phyloP scores from a whole-genome alignment of 2,329 filamentous ascomycete genomes.

The Clarireedia paspali region DNA sequence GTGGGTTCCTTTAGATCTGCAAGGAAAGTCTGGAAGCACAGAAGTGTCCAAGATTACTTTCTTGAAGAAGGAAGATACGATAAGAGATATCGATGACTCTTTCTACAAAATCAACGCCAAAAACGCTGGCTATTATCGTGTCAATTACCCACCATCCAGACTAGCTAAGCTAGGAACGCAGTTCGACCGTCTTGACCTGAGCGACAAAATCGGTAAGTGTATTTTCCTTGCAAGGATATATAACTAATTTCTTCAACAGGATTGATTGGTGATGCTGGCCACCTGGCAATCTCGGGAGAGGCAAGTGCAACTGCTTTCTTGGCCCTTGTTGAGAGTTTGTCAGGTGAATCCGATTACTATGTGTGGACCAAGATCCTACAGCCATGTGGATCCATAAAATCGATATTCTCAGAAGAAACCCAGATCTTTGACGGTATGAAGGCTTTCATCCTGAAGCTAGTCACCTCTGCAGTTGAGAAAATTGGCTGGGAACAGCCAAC shows the following conservation, averaged over 20 bases:
- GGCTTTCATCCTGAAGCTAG: conserved; percentile 70
- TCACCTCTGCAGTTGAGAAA: conserved; percentile 65
- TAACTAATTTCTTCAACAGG: conserved; percentile 13
- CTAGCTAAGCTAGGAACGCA: conserved; percentile 73
- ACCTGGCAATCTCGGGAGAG: conserved; percentile 81
- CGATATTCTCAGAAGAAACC: conserved; percentile 75
- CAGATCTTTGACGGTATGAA: conserved; percentile 65
- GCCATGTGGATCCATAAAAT: conserved; percentile 68
- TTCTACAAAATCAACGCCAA: conserved; percentile 84
- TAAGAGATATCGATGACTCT: conserved; percentile 63
- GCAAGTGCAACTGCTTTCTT: conserved; percentile 75
- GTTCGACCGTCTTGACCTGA: conserved; percentile 65
- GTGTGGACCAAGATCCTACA: conserved; percentile 84
- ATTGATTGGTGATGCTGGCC: conserved; percentile 80
- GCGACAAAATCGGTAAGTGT: conserved; percentile 76
- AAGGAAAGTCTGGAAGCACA: conserved; percentile 61
- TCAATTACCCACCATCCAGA: conserved; percentile 47
- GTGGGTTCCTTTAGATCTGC: conserved; percentile 89
- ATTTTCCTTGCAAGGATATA: neutral
- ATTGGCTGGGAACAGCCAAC: conserved; percentile 81
- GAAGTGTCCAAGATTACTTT: conserved; percentile 60
- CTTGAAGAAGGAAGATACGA: conserved; percentile 66
- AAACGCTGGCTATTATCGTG: conserved; percentile 78
- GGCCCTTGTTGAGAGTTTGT: conserved; percentile 78
- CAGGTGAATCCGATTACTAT: conserved; percentile 72